A percentile compares a stretch with the other conserved stretches of the same genome.
Evolutionary conservation across 208 protist genomes (phyloP).

Genomic region (Leishmania mexicana): DNA sequence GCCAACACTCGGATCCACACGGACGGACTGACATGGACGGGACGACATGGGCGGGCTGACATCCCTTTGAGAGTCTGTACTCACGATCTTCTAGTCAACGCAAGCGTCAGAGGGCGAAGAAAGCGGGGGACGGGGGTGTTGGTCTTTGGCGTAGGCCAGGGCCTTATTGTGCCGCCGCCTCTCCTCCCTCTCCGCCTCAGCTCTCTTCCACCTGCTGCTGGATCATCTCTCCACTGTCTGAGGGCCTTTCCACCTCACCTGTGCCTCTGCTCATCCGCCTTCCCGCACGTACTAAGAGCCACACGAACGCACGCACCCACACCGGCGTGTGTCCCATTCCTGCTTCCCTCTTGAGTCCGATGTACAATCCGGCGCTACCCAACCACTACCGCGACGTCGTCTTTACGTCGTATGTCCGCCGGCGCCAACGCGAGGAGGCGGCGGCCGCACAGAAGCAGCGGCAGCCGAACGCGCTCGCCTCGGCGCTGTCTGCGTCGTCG

Average conservation of each 20-base stretch:
- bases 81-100: not conserved
- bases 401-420: constrained; percentile 39
- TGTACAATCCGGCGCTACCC: constrained; percentile 59
- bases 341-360: constrained; percentile 2
- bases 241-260: not conserved
- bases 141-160: not conserved
- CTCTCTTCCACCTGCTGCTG: not conserved
- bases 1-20: not conserved
- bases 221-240: not conserved
- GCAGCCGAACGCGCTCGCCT: constrained; percentile 30
- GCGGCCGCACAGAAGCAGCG: constrained; percentile 12
- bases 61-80: not conserved
- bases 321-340: not conserved
- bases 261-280: not conserved
- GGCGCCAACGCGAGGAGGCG: constrained; percentile 30
- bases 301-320: not conserved
- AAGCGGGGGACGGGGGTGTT: not conserved
- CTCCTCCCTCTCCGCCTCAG: not conserved
- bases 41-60: not conserved
- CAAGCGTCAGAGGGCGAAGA: not conserved
- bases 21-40: too few relatives aligned
- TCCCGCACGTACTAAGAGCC: not conserved
- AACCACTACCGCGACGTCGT: constrained; percentile 63
- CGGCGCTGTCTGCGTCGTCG: constrained; percentile 20
- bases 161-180: not conserved